These are phyloP conservation scores for Simmondsia chinensis DNA, from an alignment of 148 eudicot species.

Conservation along the genomic window DNA sequence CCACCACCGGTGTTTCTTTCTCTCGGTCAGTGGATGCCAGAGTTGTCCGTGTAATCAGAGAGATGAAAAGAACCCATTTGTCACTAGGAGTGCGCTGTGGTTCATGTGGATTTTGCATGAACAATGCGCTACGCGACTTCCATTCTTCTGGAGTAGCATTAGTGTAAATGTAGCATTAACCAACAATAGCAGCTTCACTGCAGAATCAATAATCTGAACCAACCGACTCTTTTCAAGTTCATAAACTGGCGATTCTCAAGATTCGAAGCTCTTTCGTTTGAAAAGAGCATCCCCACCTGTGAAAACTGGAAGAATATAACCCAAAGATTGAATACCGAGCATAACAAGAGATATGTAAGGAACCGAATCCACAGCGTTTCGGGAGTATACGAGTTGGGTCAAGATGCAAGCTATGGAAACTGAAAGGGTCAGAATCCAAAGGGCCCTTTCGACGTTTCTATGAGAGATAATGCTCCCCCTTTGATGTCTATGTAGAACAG, in stretches of 20 bases:
- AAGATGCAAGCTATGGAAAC: constrained; percentile 45
- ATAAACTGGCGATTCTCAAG: constrained; percentile 29
- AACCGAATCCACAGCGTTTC: constrained; percentile 35
- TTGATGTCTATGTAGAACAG: constrained; percentile 64
- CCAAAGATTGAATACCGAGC: constrained; percentile 84
- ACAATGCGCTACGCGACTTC: constrained; percentile 49
- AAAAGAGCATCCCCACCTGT: constrained; percentile 53
- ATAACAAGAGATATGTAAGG: constrained; percentile 76
- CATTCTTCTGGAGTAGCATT: constrained; percentile 70
- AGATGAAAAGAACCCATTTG: constrained; percentile 36
- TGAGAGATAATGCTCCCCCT: constrained; percentile 67
- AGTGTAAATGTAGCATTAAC: constrained; percentile 50
- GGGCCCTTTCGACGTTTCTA: constrained; percentile 61
- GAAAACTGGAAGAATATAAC: constrained; percentile 64
- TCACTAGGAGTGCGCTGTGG: constrained; percentile 58
- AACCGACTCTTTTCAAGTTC: constrained; percentile 45
- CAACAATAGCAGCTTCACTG: constrained; percentile 62
- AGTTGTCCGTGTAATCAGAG: constrained; percentile 42
- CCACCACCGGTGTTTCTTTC: no score
- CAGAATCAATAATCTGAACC: constrained; percentile 47
- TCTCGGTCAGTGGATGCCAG: no score
- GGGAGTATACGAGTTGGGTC: constrained; percentile 51
- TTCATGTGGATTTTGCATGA: constrained; percentile 30
- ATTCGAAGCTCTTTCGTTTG: constrained; percentile 24
- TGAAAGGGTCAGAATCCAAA: constrained; percentile 59